Percentiles rank a stretch among this genome's conserved stretches.
phyloP scores from a whole-genome alignment of 2,329 filamentous ascomycete species.

The Trichoderma atrobrunneum region DNA sequence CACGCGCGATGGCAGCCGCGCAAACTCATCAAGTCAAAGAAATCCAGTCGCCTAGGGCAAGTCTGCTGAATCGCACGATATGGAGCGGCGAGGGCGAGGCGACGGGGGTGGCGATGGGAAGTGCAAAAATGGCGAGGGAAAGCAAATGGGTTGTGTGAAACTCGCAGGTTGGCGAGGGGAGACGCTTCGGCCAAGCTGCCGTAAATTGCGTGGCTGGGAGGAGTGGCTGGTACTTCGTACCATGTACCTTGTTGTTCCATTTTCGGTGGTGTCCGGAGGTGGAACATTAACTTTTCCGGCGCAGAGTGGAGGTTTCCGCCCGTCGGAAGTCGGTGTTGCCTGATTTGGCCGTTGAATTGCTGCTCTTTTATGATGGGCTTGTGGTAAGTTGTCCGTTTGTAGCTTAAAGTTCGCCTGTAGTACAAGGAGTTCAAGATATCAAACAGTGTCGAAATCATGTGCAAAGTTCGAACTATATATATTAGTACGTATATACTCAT shows the following conservation, averaged over 20 bases:
- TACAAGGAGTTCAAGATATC: background rate
- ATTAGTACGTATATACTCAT: too few relatives aligned
- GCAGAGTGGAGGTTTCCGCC: background rate
- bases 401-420: background rate
- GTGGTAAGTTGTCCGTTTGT: background rate
- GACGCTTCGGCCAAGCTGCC: slow-evolving; percentile 30
- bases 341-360: background rate
- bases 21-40: slow-evolving; percentile 30
- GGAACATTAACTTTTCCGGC: slow-evolving; percentile 3
- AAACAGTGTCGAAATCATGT: background rate
- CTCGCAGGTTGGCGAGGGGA: slow-evolving; percentile 28
- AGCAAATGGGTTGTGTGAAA: slow-evolving; percentile 21
- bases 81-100: slow-evolving; percentile 22
- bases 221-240: slow-evolving; percentile 6
- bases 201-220: slow-evolving; percentile 41
- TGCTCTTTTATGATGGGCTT: background rate
- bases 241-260: background rate
- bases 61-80: slow-evolving; percentile 25
- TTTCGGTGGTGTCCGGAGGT: background rate
- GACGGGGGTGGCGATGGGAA: slow-evolving; percentile 21
- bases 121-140: slow-evolving; percentile 17
- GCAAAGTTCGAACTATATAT: background rate
- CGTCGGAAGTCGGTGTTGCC: background rate
- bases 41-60: slow-evolving; percentile 26
- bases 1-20: slow-evolving; percentile 32